phyloP scores from a whole-genome alignment of 106 monocot genomes.

The Hemerocallis citrina region DNA sequence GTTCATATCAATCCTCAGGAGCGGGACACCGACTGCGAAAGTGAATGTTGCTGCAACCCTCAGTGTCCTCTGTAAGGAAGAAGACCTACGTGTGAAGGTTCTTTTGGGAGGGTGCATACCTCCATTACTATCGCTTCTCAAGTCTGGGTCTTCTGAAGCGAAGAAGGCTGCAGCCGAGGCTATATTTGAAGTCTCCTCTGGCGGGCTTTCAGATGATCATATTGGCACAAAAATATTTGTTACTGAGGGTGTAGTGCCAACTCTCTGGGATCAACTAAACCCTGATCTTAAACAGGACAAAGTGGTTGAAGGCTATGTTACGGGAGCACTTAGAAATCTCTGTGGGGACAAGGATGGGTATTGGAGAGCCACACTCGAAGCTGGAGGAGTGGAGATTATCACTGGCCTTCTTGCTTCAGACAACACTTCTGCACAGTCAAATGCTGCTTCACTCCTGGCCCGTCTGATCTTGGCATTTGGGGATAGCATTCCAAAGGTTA shows the following conservation, averaged over 20 bases:
- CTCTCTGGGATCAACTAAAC: constrained; percentile 68
- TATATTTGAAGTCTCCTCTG: constrained; percentile 66
- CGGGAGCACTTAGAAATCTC: constrained; percentile 74
- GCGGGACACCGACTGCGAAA: constrained; percentile 48
- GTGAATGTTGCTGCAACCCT: constrained; percentile 56
- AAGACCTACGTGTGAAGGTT: constrained; percentile 64
- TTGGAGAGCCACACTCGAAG: constrained; percentile 79
- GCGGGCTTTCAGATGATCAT: constrained; percentile 76
- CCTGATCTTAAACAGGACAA: constrained; percentile 42
- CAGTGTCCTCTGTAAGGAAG: constrained; percentile 70
- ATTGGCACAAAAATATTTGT: constrained; percentile 83
- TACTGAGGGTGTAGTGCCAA: constrained; percentile 85
- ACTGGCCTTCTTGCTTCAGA: constrained; percentile 59
- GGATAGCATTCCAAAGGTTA: constrained; percentile 65
- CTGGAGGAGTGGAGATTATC: constrained; percentile 81
- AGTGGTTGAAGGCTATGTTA: constrained; percentile 72
- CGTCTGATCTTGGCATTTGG: constrained; percentile 61
- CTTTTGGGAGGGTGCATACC: constrained; percentile 76
- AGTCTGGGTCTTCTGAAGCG: constrained; percentile 48
- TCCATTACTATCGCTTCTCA: constrained; percentile 58
- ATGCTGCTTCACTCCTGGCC: constrained; percentile 78
- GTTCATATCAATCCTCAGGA: constrained; percentile 65
- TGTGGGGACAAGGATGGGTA: constrained; percentile 83
- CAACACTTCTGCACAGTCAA: constrained; percentile 60
- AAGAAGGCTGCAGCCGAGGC: constrained; percentile 81